Percentiles rank a stretch among this genome's conserved stretches.
Conservation (phyloP, 1,284 basidiomycete species). For the Meira miltonrushii region DNA sequence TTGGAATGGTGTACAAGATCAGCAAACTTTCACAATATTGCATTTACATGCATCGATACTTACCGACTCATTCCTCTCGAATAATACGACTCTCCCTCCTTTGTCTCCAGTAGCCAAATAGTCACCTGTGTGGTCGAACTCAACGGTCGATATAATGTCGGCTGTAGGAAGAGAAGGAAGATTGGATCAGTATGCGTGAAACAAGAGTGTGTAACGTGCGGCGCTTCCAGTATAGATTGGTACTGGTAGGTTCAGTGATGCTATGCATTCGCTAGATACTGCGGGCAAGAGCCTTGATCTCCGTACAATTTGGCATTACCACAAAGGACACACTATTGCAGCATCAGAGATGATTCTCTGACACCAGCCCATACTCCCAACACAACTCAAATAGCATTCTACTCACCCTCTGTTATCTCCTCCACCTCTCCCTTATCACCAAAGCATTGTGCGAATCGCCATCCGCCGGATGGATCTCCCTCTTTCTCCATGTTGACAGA, state of each 20-base stretch:
- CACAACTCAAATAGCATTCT: neutral
- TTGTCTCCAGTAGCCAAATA: constrained; percentile 99
- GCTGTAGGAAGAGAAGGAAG: constrained; percentile 63
- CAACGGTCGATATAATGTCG: constrained; percentile 73
- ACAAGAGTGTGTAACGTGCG: too few species aligned
- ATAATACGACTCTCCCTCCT: constrained; percentile 92
- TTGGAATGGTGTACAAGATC: neutral
- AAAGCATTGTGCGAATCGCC: constrained; percentile 99
- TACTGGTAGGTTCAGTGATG: too few species aligned
- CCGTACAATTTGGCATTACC: neutral
- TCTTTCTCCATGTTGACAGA: constrained; percentile 35
- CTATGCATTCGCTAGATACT: too few species aligned
- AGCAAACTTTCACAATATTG: constrained; percentile 1
- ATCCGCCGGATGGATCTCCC: constrained; percentile 55
- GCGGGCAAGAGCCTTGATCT: neutral
- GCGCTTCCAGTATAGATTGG: too few species aligned
- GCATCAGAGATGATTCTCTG: neutral
- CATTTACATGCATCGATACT: constrained; percentile 51
- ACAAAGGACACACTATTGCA: neutral
- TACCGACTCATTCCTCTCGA: constrained; percentile 95
- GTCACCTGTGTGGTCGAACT: constrained; percentile 98
- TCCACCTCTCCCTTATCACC: constrained; percentile 75
- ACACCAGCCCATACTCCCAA: neutral
- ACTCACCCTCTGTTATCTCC: constrained; percentile 93
- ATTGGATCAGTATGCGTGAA: constrained; percentile 55